Conservation (phyloP, 768 basidiomycete genomes). For the Tephrocybe sp. region DNA sequence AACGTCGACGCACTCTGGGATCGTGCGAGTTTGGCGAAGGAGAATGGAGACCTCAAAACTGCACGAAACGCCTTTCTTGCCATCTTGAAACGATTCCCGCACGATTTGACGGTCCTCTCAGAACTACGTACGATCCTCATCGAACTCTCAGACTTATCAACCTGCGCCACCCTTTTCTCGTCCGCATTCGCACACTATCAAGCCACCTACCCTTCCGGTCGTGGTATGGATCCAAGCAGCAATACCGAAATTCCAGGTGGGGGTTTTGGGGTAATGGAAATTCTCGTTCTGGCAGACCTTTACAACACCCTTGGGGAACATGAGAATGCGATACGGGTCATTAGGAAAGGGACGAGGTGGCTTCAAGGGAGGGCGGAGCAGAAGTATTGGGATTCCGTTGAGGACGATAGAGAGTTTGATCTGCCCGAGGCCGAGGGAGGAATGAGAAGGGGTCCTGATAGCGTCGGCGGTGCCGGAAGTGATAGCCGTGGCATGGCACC, state of each 20-base stretch:
- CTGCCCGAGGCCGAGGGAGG: slow-evolving; percentile 28
- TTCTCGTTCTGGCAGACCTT: slow-evolving; percentile 85
- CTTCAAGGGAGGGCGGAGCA: slow-evolving; percentile 78
- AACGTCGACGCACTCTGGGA: slow-evolving; percentile 91
- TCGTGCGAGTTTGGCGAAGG: slow-evolving; percentile 75
- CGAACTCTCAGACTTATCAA: slow-evolving; percentile 62
- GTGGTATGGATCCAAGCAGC: slow-evolving; percentile 28
- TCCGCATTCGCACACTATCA: slow-evolving; percentile 73
- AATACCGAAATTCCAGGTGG: slow-evolving; percentile 35
- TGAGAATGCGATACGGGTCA: slow-evolving; percentile 62
- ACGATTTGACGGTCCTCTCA: slow-evolving; percentile 74
- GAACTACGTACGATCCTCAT: slow-evolving; percentile 78
- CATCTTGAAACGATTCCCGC: slow-evolving; percentile 73
- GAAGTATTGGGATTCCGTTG: slow-evolving; percentile 74
- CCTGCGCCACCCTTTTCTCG: slow-evolving; percentile 67
- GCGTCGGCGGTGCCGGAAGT: no score
- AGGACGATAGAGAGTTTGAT: slow-evolving; percentile 91
- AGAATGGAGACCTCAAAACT: slow-evolving; percentile 65
- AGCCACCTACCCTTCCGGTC: slow-evolving; percentile 41
- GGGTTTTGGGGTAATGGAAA: slow-evolving; percentile 61
- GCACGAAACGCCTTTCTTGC: slow-evolving; percentile 64
- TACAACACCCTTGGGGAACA: slow-evolving; percentile 70
- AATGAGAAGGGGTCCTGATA: no score
- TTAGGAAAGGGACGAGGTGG: slow-evolving; percentile 83
- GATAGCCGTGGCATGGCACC: slow-evolving; percentile 50